Conservation (phyloP, 768 basidiomycete genomes). For the Ramaria rubella region DNA sequence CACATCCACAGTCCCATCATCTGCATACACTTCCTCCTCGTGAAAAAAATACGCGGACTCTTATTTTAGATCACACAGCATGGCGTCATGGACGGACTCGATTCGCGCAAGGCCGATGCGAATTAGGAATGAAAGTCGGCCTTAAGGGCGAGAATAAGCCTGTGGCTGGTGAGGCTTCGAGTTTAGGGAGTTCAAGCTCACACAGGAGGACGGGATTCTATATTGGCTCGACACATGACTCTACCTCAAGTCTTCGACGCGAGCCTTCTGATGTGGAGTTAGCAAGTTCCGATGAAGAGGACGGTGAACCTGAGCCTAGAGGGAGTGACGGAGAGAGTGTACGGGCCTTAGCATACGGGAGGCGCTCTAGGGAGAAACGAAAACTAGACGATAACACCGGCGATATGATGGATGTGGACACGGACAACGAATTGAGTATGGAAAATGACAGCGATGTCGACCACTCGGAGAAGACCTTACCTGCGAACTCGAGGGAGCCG, state of each 20-base stretch:
- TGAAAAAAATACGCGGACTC: slow-evolving; percentile 82
- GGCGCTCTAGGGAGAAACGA: not conserved
- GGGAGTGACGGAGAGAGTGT: slow-evolving; percentile 10
- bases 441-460: slow-evolving; percentile 23
- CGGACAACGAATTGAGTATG: not conserved
- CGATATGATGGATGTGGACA: slow-evolving; percentile 3
- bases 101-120: slow-evolving; percentile 77
- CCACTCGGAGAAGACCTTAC: slow-evolving; percentile 42
- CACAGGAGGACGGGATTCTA: slow-evolving; percentile 24
- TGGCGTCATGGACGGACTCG: slow-evolving; percentile 80
- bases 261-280: slow-evolving; percentile 10
- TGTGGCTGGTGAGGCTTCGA: slow-evolving; percentile 38
- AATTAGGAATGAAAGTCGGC: slow-evolving; percentile 79
- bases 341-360: slow-evolving; percentile 9
- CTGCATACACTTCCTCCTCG: slow-evolving; percentile 79
- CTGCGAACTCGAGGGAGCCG: slow-evolving; percentile 52
- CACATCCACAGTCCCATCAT: slow-evolving; percentile 85
- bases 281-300: slow-evolving; percentile 11
- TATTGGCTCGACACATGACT: slow-evolving; percentile 34
- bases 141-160: slow-evolving; percentile 55
- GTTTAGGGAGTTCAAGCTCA: slow-evolving; percentile 18
- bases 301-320: not conserved
- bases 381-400: not conserved
- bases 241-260: not conserved
- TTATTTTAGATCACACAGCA: slow-evolving; percentile 83